phyloP scores from a whole-genome alignment of 2,329 filamentous ascomycete species.

The Trichoderma arundinaceum region DNA sequence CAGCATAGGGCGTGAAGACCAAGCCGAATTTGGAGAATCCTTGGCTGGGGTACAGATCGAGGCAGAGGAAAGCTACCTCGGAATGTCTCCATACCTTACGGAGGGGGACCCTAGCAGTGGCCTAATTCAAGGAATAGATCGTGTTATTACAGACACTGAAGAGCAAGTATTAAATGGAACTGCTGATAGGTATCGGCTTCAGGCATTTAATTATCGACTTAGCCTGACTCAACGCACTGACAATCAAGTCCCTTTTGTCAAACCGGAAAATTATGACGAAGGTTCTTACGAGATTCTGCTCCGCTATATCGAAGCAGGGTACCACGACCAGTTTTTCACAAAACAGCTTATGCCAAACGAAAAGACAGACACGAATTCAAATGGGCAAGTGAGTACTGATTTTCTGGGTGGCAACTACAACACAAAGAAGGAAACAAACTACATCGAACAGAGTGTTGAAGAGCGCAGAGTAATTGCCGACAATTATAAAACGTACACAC shows the following conservation, averaged over 20 bases:
- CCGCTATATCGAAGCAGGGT: conserved; percentile 31
- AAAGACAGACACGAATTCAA: conserved; percentile 33
- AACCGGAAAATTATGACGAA: conserved; percentile 28
- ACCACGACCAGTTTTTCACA: conserved; percentile 26
- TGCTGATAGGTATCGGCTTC: conserved; percentile 29
- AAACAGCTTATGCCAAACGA: conserved; percentile 30
- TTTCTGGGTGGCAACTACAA: conserved; percentile 37
- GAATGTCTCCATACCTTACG: conserved; percentile 35
- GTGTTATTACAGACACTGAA: conserved; percentile 19
- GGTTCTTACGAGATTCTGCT: conserved; percentile 28
- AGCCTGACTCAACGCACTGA: conserved; percentile 21
- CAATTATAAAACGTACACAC: conserved; percentile 33
- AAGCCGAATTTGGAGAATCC: conserved; percentile 30
- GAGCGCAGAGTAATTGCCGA: conserved; percentile 31
- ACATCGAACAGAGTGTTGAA: conserved; percentile 27
- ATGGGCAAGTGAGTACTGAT: conserved; percentile 36
- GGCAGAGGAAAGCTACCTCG: neutral
- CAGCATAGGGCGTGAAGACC: conserved; percentile 33
- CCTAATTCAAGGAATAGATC: conserved; percentile 34
- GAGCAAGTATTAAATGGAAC: conserved; percentile 8
- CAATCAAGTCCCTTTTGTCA: conserved; percentile 29
- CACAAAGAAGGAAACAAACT: conserved; percentile 24
- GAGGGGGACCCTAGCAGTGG: conserved; percentile 33
- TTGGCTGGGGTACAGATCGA: conserved; percentile 31
- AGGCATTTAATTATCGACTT: conserved; percentile 32